phyloP scores from a whole-genome alignment of 2,329 filamentous ascomycete species.

The Clarireedia hainanense region DNA sequence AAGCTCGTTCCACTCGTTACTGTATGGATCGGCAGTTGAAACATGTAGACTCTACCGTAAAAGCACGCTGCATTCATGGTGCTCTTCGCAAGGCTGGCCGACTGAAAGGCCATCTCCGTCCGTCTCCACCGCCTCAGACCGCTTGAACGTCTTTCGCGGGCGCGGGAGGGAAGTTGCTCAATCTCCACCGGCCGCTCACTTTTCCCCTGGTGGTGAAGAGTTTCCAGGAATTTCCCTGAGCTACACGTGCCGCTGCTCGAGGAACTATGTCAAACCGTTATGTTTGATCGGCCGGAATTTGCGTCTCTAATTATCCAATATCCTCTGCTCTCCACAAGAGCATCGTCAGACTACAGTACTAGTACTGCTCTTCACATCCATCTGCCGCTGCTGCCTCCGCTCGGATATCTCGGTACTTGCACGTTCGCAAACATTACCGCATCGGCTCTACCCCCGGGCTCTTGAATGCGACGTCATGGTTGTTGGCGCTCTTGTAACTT shows the following conservation, averaged over 20 bases:
- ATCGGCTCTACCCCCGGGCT: not conserved
- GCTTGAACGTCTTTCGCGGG: not conserved
- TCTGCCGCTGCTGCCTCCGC: not conserved
- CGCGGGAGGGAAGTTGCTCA: not conserved
- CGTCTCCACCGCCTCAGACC: not conserved
- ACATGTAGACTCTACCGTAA: not conserved
- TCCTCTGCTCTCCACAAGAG: not conserved
- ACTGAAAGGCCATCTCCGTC: not conserved
- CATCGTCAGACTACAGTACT: too few species aligned
- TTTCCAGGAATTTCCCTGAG: constrained; percentile 6
- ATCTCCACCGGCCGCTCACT: too few species aligned
- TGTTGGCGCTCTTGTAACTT: not conserved
- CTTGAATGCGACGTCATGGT: not conserved
- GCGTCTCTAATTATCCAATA: too few species aligned
- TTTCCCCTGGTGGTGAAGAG: not conserved
- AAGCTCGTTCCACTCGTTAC: not conserved
- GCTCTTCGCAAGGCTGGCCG: not conserved
- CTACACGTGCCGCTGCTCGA: not conserved
- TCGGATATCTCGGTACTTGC: not conserved
- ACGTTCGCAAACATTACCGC: constrained; percentile 1
- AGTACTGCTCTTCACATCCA: not conserved
- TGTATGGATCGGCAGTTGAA: not conserved
- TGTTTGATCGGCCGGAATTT: not conserved
- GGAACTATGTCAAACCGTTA: constrained; percentile 1
- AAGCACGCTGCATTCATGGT: not conserved